phyloP scores from a whole-genome alignment of 2,329 filamentous ascomycete species.

The Teratosphaeriaceae sp. region DNA sequence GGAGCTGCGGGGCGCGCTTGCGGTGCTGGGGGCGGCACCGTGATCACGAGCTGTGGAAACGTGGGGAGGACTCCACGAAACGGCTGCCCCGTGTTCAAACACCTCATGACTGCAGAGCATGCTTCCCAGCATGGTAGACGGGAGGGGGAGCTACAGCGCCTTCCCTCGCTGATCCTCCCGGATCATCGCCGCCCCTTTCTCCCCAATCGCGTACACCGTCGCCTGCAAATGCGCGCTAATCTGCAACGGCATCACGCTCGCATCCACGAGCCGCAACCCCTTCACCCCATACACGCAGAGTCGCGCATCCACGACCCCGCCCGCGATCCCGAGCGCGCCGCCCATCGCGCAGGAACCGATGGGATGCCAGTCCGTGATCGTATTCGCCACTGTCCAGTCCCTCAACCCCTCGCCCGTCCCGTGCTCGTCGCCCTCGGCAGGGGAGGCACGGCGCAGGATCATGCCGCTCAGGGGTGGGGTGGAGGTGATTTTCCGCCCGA shows the following conservation, averaged over 20 bases:
- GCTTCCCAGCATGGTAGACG: too few relatives aligned
- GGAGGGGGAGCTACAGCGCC: too few relatives aligned
- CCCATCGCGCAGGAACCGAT: neutral
- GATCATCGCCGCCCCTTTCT: conserved; percentile 14
- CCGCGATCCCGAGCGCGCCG: neutral
- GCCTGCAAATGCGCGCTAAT: conserved; percentile 22
- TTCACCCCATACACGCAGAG: conserved; percentile 19
- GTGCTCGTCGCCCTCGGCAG: neutral
- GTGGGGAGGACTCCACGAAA: too few relatives aligned
- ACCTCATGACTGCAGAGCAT: too few relatives aligned
- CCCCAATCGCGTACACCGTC: conserved; percentile 26
- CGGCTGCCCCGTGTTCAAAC: too few relatives aligned
- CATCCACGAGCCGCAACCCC: conserved; percentile 22
- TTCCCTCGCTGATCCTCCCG: neutral
- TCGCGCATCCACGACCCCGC: conserved; percentile 20
- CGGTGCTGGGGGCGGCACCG: conserved; percentile 58
- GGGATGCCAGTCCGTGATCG: conserved; percentile 1
- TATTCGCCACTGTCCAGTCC: neutral
- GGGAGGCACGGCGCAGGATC: neutral
- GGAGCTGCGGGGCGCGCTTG: conserved; percentile 71
- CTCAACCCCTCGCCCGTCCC: neutral
- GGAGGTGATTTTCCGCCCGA: neutral
- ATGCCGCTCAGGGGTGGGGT: neutral
- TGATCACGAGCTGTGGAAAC: too few relatives aligned
- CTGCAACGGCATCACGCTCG: conserved; percentile 20